These are phyloP conservation scores for Cercospora citrullina DNA, from an alignment of 2,329 filamentous ascomycete species.

Conservation along the genomic window DNA sequence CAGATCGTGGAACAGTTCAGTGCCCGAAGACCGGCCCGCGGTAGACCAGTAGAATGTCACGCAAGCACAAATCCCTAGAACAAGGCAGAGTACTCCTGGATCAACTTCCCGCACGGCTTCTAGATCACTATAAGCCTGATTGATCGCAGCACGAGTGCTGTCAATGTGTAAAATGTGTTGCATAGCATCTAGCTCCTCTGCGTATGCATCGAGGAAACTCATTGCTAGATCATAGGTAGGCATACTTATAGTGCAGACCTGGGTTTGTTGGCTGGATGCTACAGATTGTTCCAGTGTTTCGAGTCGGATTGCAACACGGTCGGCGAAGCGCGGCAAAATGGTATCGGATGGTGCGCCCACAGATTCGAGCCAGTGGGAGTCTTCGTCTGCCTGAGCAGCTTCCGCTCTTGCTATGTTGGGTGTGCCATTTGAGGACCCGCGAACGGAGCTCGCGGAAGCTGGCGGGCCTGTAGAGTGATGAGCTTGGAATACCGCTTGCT, in stretches of 20 bases:
- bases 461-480: background rate
- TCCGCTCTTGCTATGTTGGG: slow-evolving; percentile 7
- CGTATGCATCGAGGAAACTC: slow-evolving; percentile 25
- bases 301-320: slow-evolving; percentile 10
- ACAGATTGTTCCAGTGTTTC: slow-evolving; percentile 18
- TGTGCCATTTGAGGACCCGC: background rate
- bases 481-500: slow-evolving; percentile 23
- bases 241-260: slow-evolving; percentile 21
- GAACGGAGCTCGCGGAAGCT: background rate
- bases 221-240: slow-evolving; percentile 25
- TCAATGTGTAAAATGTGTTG: slow-evolving; percentile 34
- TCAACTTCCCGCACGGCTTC: slow-evolving; percentile 10
- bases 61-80: slow-evolving; percentile 20
- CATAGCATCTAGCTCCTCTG: slow-evolving; percentile 27
- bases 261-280: background rate
- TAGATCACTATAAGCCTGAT: slow-evolving; percentile 23
- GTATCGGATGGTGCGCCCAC: slow-evolving; percentile 11
- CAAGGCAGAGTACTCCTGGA: slow-evolving; percentile 15
- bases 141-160: slow-evolving; percentile 20
- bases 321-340: slow-evolving; percentile 17
- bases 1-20: slow-evolving; percentile 8
- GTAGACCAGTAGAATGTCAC: slow-evolving; percentile 21
- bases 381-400: slow-evolving; percentile 19
- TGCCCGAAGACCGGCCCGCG: slow-evolving; percentile 10
- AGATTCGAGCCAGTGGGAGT: slow-evolving; percentile 21